Conservation (phyloP, 2,329 filamentous ascomycete genomes). For the Botryotinia convoluta region DNA sequence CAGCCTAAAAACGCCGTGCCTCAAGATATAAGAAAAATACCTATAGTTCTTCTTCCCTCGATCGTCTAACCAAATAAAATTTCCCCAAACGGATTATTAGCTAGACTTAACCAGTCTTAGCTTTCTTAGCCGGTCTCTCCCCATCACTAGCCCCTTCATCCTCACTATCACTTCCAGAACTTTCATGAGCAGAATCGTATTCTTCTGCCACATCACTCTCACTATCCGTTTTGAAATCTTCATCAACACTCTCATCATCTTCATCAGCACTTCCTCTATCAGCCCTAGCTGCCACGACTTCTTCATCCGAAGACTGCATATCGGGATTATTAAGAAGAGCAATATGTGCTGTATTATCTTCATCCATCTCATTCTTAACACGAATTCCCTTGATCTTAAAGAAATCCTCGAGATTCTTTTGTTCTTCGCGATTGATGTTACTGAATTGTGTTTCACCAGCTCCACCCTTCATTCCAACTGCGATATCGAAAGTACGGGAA, state of each 20-base stretch:
- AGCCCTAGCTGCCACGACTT: conserved; percentile 65
- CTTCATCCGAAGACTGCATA: conserved; percentile 71
- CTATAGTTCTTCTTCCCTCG: background rate
- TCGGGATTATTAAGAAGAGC: conserved; percentile 81
- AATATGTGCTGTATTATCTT: conserved; percentile 71
- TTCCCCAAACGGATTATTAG: background rate
- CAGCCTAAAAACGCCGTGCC: conserved; percentile 1
- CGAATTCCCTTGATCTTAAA: conserved; percentile 94
- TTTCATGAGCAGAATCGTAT: conserved; percentile 88
- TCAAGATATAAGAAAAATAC: background rate
- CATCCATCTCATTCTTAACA: conserved; percentile 98
- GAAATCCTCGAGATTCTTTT: conserved; percentile 93
- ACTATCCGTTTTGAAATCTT: conserved; percentile 90
- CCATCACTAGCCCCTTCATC: conserved; percentile 52
- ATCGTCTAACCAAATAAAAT: background rate
- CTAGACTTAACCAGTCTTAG: conserved; percentile 30
- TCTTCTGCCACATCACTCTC: conserved; percentile 97
- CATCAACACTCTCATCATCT: conserved; percentile 91
- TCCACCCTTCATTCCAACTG: conserved; percentile 84
- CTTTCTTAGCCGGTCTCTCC: conserved; percentile 51
- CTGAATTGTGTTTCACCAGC: conserved; percentile 91
- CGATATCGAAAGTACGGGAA: conserved; percentile 95
- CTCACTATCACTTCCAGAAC: conserved; percentile 68
- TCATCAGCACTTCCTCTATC: conserved; percentile 93
- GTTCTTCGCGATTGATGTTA: conserved; percentile 98